Conservation (phyloP, 352 stramenopile species). For the Nothophytophthora sp. region DNA sequence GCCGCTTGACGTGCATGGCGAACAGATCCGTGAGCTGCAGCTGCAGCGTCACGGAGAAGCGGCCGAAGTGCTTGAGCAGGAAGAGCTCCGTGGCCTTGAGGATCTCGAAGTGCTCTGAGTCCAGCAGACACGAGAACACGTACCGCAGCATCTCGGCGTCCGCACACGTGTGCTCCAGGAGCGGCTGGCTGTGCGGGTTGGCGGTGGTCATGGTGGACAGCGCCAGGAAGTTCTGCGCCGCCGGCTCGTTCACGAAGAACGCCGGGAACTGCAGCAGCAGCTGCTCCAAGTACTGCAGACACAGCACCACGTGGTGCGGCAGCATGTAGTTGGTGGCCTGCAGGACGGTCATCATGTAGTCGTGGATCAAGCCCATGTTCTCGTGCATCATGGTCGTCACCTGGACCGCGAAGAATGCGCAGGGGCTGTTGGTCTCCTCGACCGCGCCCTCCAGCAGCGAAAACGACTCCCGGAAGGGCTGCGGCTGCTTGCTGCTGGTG, state of each 20-base stretch:
- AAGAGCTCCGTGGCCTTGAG: conserved; percentile 70
- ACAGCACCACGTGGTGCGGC: conserved; percentile 71
- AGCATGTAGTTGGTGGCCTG: conserved; percentile 68
- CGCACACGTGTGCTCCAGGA: conserved; percentile 15
- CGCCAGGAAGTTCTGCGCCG: conserved; percentile 14
- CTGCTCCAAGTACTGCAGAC: conserved; percentile 64
- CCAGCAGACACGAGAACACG: conserved; percentile 61
- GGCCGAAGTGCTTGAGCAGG: conserved; percentile 60
- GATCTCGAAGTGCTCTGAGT: conserved; percentile 77
- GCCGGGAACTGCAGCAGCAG: conserved; percentile 54
- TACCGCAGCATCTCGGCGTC: conserved; percentile 42
- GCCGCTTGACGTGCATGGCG: conserved; percentile 45
- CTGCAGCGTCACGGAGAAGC: conserved; percentile 60
- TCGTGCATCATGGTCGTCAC: conserved; percentile 55
- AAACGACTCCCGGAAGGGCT: conserved; percentile 44
- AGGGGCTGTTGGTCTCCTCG: conserved; percentile 28
- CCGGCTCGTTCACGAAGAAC: conserved; percentile 54
- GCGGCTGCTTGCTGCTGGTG: conserved; percentile 27
- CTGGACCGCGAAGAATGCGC: conserved; percentile 54
- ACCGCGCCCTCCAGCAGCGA: conserved; percentile 24
- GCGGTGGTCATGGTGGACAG: conserved; percentile 16
- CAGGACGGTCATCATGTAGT: conserved; percentile 63
- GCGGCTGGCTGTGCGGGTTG: conserved; percentile 15
- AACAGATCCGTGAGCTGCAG: conserved; percentile 50
- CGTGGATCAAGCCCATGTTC: conserved; percentile 48